Evolutionary conservation across 768 basidiomycete genomes (phyloP), one percentile per base, ranked within the genome.

Genomic region (Flagelloscypha sp.): DNA sequence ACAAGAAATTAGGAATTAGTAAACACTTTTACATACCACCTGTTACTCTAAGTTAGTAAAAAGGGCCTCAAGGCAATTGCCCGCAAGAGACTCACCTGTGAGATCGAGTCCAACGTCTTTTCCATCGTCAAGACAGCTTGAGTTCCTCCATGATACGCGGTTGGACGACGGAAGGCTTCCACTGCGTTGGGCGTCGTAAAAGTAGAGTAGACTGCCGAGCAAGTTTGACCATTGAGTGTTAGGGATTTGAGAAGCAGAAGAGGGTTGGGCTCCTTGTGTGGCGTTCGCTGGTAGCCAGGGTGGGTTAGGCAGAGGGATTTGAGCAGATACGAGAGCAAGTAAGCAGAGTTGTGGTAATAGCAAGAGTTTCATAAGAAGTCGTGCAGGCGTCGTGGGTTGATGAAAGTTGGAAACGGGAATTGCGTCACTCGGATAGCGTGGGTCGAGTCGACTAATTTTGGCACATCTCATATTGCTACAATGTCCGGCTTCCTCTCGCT

Each of bases 111-210:
- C 68, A 22, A 67, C 78, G 43, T 88, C 82, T 39, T 65, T 56
- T 10, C 90, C 93, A 57, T 97, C 93, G 23, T 75, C 60, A 16
- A 80, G 47, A 12, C 76, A 73, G 48, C 85, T 88, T 37, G 81
- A 72, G 48, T 95, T 95, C 35, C 92, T 66, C 93, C 93, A 97
- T 17, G 72, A 51, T 2, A 93, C 86, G 25, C 92, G 72, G 41
- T 85, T 86, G 4, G 64, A 64, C 9, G 59, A 48, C 1, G 81
- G 72, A 11, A 94, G 68, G 27, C 66, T 65, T 11, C 92, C 92
- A 36, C 84, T 85, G 13, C 92, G 69, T 50, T 95, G 92, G 1
- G 80, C 89, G 43, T 95, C 92, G 50, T 92, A 95, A 56, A 94
- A 94, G 51, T 78, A 94, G 18, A 94, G 53, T 18, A 82, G 56